These are phyloP conservation scores for Chrysosporium queenslandicum DNA, from an alignment of 2,329 filamentous ascomycete species.

Conservation along the genomic window DNA sequence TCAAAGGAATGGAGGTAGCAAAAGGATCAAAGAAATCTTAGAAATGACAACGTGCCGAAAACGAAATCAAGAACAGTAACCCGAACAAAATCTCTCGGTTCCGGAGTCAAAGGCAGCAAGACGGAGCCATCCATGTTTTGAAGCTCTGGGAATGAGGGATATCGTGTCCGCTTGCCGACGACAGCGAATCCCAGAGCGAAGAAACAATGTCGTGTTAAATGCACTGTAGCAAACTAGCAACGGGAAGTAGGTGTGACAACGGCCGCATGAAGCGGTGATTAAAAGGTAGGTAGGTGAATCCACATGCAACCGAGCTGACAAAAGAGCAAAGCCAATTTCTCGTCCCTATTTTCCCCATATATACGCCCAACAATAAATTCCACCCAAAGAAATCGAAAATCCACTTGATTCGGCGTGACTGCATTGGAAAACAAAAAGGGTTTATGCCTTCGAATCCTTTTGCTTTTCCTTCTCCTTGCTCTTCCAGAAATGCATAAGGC, in stretches of 20 bases:
- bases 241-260: neutral
- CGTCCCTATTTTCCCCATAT: constrained; percentile 4
- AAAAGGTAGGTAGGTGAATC: neutral
- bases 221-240: neutral
- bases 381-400: constrained; percentile 3
- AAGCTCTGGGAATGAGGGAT: neutral
- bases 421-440: neutral
- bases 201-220: neutral
- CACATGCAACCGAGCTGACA: neutral
- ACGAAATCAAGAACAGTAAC: too few species aligned
- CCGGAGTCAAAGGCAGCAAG: neutral
- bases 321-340: constrained; percentile 3
- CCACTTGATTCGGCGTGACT: neutral
- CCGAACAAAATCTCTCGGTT: neutral
- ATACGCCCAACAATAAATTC: constrained; percentile 7
- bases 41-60: constrained; percentile 1
- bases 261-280: constrained; percentile 1
- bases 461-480: constrained; percentile 37
- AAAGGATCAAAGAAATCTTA: neutral
- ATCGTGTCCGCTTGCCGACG: neutral
- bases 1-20: neutral
- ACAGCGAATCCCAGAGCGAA: neutral
- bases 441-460: constrained; percentile 4
- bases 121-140: neutral
- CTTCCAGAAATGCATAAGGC: constrained; percentile 43